Base-by-base conservation (phyloP, 139 green algal species). In the Ostreobium quekettii region DNA sequence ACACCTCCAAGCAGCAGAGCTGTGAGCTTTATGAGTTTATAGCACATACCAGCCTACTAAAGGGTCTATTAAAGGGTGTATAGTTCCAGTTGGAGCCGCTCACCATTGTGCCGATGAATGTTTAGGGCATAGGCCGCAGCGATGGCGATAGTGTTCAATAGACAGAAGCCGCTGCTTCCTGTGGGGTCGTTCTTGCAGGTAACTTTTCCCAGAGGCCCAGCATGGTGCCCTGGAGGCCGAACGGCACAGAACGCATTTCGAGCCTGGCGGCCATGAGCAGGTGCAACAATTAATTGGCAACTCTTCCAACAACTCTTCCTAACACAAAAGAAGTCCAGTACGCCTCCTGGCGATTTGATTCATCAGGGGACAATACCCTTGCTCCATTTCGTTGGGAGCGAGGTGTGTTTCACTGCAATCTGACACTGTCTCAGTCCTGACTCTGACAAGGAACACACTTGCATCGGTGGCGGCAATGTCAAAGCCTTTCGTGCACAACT, bases 71-170 rank as follows among this genome's bases (percentile, higher is more conserved):
- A n/a, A n/a, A n/a, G n/a, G n/a, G n/a, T n/a, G n/a, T n/a, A n/a
- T n/a, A n/a, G n/a, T n/a, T n/a, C n/a, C n/a, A n/a, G n/a, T 26
- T 72, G 3, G 3, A 3, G 36, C n/a, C 4, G 2, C 53, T 39
- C 46, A 80, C 75, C 85, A 73, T 64, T 59, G 29, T 87, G 67
- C 1, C 87, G 71, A 76, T 96, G 78, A 19, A 89, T 77, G 57
- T 77, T 82, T 73, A 93, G 76, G 5, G 91, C 91, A 74, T 97
- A 97, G 1, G 87, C 84, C 7, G 89, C 91, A 19, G 74, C 92
- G 28, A 97, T 87, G 38, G 92, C 92, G 22, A 95, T 71, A 70
- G 96, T 97, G 81, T 90, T 95, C 28, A 97, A 78, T 60, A 97
- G 79, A 84, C 92, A 97, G 78, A 97, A 97, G 62, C 92, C 92